Evolutionary conservation across 2,329 filamentous ascomycete genomes (phyloP).

Genomic region (Paecilomyces dactylethromorphus): DNA sequence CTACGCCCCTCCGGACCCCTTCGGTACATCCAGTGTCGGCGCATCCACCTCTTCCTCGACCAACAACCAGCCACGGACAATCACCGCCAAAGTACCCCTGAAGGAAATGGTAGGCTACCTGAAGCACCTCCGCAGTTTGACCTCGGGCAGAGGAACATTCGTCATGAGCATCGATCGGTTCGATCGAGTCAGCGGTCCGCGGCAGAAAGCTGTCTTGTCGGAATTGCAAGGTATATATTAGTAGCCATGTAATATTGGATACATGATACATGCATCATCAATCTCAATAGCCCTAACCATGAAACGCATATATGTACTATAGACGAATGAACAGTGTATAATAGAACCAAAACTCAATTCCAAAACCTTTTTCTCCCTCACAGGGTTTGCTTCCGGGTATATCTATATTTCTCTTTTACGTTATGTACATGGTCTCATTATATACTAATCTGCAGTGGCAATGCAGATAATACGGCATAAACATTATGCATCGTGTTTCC

Average conservation of each 20-base stretch:
- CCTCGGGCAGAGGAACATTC: slow-evolving; percentile 73
- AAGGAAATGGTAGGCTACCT: slow-evolving; percentile 97
- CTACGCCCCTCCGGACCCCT: slow-evolving; percentile 85
- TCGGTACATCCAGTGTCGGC: slow-evolving; percentile 32
- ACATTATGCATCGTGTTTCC: no score
- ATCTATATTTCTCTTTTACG: no score
- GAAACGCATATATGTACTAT: not conserved
- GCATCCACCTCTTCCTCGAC: slow-evolving; percentile 20
- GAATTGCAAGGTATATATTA: slow-evolving; percentile 34
- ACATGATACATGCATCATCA: not conserved
- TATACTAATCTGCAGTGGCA: no score
- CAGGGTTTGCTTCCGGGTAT: no score
- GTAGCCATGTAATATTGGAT: not conserved
- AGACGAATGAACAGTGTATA: not conserved
- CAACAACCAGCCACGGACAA: slow-evolving; percentile 50
- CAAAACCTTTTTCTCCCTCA: no score
- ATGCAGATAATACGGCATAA: no score
- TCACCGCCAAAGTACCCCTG: slow-evolving; percentile 81
- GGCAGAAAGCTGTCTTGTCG: slow-evolving; percentile 51
- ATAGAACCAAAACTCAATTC: not conserved
- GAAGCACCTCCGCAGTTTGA: slow-evolving; percentile 80
- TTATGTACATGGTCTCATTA: no score
- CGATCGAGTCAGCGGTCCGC: slow-evolving; percentile 57
- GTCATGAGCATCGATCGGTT: slow-evolving; percentile 69
- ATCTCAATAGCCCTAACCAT: not conserved